phyloP scores from a whole-genome alignment of 2,329 filamentous ascomycete genomes.

The Parascedosporium putredinis region DNA sequence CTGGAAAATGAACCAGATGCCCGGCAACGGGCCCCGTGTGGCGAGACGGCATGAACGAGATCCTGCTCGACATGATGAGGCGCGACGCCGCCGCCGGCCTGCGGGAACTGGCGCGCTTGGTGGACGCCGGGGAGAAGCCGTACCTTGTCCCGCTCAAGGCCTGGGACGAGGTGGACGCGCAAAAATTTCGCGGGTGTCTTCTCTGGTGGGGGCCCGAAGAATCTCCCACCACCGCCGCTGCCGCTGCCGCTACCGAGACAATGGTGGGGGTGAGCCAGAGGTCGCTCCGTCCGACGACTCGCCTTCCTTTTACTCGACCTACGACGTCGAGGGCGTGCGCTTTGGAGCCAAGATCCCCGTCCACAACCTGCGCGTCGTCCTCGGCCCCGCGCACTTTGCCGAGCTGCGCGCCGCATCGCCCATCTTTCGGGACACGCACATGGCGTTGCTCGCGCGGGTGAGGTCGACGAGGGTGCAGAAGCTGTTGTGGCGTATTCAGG shows the following conservation, averaged over 20 bases:
- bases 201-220: constrained; percentile 2
- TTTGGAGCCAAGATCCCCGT: constrained; percentile 26
- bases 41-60: constrained; percentile 1
- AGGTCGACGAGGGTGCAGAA: constrained; percentile 26
- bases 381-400: constrained; percentile 28
- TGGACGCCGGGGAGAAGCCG: neutral
- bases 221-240: too few species aligned
- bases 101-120: neutral
- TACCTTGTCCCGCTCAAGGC: neutral
- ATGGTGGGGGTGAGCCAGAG: too few species aligned
- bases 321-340: constrained; percentile 19
- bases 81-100: neutral
- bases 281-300: neutral
- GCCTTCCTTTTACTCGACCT: constrained; percentile 10
- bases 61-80: constrained; percentile 1
- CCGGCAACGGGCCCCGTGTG: neutral
- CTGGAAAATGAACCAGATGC: neutral
- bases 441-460: constrained; percentile 22
- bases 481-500: constrained; percentile 38
- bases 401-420: constrained; percentile 16
- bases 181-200: neutral
- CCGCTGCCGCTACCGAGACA: too few species aligned
- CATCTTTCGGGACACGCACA: constrained; percentile 13
- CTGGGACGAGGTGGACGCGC: neutral
- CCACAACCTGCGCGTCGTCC: constrained; percentile 32